Conservation (phyloP, 495 filamentous ascomycete species). For the Hyphodiscus hymeniophilus region DNA sequence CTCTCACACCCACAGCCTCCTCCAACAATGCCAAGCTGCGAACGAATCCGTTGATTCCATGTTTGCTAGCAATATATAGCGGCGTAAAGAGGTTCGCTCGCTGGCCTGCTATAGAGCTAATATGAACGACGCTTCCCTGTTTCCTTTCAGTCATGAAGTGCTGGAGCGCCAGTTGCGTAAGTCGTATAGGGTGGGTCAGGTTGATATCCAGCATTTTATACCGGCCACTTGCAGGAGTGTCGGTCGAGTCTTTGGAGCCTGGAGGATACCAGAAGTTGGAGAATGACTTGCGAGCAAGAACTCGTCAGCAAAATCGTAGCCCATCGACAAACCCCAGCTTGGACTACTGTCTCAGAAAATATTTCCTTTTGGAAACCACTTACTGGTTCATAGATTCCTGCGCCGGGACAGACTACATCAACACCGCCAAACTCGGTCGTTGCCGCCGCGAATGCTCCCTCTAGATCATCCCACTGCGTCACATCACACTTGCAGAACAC, state of each 20-base stretch:
- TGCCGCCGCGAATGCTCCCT: conserved; percentile 47
- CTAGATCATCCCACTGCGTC: conserved; percentile 46
- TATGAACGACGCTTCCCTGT: conserved; percentile 38
- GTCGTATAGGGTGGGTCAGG: conserved; percentile 60
- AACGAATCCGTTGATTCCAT: conserved; percentile 47
- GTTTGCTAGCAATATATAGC: conserved; percentile 57
- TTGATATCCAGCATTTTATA: conserved; percentile 60
- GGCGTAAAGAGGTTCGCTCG: conserved; percentile 38
- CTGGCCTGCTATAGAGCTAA: conserved; percentile 57
- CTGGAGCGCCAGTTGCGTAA: conserved; percentile 55
- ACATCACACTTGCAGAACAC: conserved; percentile 57
- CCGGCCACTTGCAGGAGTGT: conserved; percentile 32
- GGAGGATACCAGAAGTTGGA: conserved; percentile 21
- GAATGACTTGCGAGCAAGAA: too few relatives aligned
- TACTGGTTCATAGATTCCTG: conserved; percentile 52
- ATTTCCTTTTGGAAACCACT: too few relatives aligned
- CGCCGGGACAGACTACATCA: conserved; percentile 58
- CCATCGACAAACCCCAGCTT: too few relatives aligned
- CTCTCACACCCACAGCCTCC: conserved; percentile 32
- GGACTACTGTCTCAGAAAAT: too few relatives aligned
- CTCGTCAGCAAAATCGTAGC: too few relatives aligned
- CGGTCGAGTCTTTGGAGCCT: conserved; percentile 33
- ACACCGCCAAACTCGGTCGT: conserved; percentile 45
- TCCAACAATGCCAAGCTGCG: conserved; percentile 46
- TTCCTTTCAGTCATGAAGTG: conserved; percentile 34